Evolutionary conservation across 805 yeast species (phyloP).

Genomic region (Myxozyma nipponensis): DNA sequence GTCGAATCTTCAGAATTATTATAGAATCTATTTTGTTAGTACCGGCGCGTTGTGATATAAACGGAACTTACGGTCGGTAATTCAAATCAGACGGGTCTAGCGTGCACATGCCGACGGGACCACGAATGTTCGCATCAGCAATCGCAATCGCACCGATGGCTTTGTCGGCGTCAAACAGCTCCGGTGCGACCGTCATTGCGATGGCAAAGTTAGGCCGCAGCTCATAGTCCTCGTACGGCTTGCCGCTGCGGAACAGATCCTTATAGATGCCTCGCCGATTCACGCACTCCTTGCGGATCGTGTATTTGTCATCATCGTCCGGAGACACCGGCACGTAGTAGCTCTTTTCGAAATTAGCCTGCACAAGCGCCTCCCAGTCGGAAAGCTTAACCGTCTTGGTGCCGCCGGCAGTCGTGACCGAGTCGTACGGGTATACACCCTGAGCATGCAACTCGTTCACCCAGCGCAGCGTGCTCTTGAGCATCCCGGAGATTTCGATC

Average conservation of each 20-base stretch:
- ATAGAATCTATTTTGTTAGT: conserved; percentile 46
- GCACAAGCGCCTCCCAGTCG: conserved; percentile 71
- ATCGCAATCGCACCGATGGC: conserved; percentile 63
- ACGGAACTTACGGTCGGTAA: conserved; percentile 59
- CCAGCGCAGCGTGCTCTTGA: conserved; percentile 81
- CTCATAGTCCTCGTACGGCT: conserved; percentile 91
- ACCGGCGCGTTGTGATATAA: background rate
- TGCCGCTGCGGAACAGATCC: conserved; percentile 75
- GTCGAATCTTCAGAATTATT: conserved; percentile 71
- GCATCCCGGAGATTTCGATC: conserved; percentile 80
- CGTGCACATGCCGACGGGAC: conserved; percentile 89
- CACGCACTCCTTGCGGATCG: conserved; percentile 59
- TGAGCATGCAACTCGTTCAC: conserved; percentile 54
- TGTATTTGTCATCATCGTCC: conserved; percentile 56
- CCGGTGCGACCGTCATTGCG: conserved; percentile 95
- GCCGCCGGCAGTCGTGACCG: conserved; percentile 51
- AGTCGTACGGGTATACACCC: conserved; percentile 54
- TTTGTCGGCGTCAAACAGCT: conserved; percentile 60
- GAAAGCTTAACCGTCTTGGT: conserved; percentile 55
- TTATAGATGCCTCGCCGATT: conserved; percentile 93
- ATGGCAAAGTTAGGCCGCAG: conserved; percentile 87
- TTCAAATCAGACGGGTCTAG: conserved; percentile 90
- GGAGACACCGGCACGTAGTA: conserved; percentile 71
- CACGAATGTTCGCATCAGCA: conserved; percentile 74
- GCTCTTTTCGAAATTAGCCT: conserved; percentile 70